Conservation (phyloP, 2,329 filamentous ascomycete genomes). For the Ophiostoma ulmi region DNA sequence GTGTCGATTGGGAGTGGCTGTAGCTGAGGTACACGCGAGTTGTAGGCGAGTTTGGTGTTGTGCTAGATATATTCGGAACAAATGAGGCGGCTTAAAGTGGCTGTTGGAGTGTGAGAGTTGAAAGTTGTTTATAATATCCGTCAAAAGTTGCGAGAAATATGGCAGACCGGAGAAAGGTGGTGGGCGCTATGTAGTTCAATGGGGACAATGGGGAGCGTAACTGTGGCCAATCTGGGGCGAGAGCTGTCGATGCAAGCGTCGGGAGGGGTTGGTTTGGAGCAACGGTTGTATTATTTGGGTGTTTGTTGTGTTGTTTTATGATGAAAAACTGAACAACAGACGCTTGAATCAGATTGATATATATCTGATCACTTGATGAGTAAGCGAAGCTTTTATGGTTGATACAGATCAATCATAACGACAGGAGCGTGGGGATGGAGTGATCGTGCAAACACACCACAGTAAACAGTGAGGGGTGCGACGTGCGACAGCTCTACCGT, state of each 20-base stretch:
- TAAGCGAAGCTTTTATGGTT: neutral
- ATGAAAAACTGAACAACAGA: neutral
- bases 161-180: conserved; percentile 2
- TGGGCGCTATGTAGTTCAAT: conserved; percentile 13
- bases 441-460: neutral
- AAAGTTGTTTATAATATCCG: neutral
- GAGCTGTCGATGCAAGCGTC: conserved; percentile 11
- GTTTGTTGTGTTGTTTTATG: neutral
- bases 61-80: neutral
- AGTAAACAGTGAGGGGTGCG: neutral
- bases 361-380: neutral
- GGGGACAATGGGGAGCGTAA: conserved; percentile 1
- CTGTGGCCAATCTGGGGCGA: conserved; percentile 19
- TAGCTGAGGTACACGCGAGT: neutral
- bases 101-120: neutral
- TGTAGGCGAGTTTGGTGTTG: conserved; percentile 1
- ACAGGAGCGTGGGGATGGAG: neutral
- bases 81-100: neutral
- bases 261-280: conserved; percentile 1
- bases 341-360: neutral
- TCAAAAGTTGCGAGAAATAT: conserved; percentile 4
- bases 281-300: neutral
- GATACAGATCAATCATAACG: neutral
- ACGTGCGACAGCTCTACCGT: neutral
- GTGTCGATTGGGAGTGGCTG: neutral